Conservation (phyloP, 2,329 filamentous ascomycete species). For the Aspergillus fumigatiaffinis region DNA sequence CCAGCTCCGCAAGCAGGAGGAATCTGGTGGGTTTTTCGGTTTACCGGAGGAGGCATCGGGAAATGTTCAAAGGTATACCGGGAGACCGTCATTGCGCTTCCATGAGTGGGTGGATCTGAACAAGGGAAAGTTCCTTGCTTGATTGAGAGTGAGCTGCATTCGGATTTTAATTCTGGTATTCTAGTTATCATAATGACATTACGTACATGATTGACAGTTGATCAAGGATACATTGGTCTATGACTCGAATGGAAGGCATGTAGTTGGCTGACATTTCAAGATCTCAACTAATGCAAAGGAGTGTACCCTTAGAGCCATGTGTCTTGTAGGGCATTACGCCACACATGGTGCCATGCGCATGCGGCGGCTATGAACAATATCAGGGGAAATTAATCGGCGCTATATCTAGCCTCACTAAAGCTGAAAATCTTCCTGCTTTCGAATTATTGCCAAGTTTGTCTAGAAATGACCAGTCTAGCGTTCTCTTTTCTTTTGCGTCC, state of each 20-base stretch:
- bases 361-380: too few relatives aligned
- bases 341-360: too few relatives aligned
- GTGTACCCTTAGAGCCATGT: too few relatives aligned
- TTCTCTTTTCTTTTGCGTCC: background rate
- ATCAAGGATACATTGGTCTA: background rate
- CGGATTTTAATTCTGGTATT: too few relatives aligned
- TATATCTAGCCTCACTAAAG: too few relatives aligned
- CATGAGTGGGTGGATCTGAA: conserved; percentile 34
- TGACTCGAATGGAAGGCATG: background rate
- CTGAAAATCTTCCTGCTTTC: background rate
- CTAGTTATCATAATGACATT: background rate
- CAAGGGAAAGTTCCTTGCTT: conserved; percentile 18
- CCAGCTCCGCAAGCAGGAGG: background rate
- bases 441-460: background rate
- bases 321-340: too few relatives aligned
- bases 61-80: conserved; percentile 33
- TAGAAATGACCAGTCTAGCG: too few relatives aligned
- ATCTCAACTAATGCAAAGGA: background rate
- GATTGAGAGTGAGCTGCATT: background rate
- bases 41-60: conserved; percentile 13
- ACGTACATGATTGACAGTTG: background rate
- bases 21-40: background rate
- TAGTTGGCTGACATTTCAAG: background rate
- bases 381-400: too few relatives aligned
- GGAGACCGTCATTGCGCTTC: conserved; percentile 25